Conservation (phyloP, 148 eudicot species). For the Arbutus unedo region DNA sequence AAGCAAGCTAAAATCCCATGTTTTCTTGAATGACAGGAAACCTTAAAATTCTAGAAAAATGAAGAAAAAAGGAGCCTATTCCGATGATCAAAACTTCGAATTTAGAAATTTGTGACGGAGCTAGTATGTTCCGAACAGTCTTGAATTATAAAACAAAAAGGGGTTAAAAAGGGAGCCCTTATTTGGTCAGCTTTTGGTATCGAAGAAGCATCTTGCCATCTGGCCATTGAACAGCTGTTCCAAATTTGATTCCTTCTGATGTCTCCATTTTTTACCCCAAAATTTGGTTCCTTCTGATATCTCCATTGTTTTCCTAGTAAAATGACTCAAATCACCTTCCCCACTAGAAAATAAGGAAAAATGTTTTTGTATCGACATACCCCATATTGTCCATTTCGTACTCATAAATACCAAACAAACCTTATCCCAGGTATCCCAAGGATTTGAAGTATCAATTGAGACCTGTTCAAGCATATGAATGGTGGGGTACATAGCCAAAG, state of each 20-base stretch:
- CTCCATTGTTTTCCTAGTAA: neutral
- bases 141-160: no score
- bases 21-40: neutral
- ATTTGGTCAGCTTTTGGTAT: neutral
- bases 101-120: no score
- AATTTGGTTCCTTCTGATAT: neutral
- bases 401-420: neutral
- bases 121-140: no score
- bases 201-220: conserved; percentile 2
- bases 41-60: no score
- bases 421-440: neutral
- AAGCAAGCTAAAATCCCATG: conserved; percentile 2
- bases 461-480: neutral
- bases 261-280: neutral
- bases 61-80: neutral
- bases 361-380: neutral
- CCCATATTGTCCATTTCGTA: neutral
- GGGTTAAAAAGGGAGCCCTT: no score
- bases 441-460: neutral
- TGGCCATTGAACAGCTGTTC: conserved; percentile 11
- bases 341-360: neutral
- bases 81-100: no score
- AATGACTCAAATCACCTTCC: neutral
- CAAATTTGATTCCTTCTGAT: neutral
- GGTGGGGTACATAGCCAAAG: conserved; percentile 19